Percentiles rank a stretch among this genome's conserved stretches.
Conservation (phyloP, 441 rosid genomes). For the Hura crepitans region DNA sequence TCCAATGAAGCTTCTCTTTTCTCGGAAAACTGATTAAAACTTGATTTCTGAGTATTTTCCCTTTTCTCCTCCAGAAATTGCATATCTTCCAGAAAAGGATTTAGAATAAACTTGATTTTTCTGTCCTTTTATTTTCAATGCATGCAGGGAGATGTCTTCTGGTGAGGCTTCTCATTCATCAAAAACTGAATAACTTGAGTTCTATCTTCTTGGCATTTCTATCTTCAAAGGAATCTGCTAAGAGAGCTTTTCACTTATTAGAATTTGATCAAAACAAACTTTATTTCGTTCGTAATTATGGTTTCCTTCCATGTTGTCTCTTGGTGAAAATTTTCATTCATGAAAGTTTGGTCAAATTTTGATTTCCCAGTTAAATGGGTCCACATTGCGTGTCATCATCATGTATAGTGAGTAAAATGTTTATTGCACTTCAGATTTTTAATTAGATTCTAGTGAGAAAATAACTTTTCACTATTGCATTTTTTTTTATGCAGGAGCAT, state of each 20-base stretch:
- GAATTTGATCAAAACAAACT: background rate
- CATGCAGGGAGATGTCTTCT: background rate
- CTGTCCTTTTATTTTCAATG: no score
- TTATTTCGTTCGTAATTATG: background rate
- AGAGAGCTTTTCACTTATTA: background rate
- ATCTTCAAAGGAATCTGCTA: no score
- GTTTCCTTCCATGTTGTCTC: no score
- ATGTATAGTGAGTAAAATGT: background rate
- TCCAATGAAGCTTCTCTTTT: background rate
- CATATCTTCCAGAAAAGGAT: no score
- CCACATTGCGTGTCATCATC: background rate
- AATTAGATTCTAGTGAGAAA: background rate
- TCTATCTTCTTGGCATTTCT: no score
- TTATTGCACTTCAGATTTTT: background rate
- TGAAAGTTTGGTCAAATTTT: background rate
- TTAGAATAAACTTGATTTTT: background rate
- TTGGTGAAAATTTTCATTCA: background rate
- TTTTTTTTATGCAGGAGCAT: constrained; percentile 64
- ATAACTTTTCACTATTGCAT: constrained; percentile 6
- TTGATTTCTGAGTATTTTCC: background rate
- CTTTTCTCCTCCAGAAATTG: background rate
- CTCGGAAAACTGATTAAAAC: background rate
- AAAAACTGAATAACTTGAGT: background rate
- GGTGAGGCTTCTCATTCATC: background rate
- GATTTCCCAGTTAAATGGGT: background rate